phyloP scores from a whole-genome alignment of 2,329 filamentous ascomycete genomes.

The Elsinoe necatrix region DNA sequence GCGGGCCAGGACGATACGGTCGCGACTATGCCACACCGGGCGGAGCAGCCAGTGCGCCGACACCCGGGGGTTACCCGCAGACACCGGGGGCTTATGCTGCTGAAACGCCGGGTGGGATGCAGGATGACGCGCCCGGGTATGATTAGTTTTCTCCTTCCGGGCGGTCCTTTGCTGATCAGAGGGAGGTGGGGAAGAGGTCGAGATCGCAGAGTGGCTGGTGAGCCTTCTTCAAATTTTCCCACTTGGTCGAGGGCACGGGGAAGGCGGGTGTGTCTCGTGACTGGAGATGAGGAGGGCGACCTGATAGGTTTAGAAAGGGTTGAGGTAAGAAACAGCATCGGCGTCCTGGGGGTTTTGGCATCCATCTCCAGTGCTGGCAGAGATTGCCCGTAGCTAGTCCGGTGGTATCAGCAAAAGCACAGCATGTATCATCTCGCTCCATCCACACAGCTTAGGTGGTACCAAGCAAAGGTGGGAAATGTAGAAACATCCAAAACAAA shows the following conservation, averaged over 20 bases:
- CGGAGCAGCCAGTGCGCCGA: slow-evolving; percentile 47
- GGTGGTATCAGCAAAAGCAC: neutral
- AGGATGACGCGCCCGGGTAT: slow-evolving; percentile 14
- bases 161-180: neutral
- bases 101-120: slow-evolving; percentile 11
- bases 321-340: neutral
- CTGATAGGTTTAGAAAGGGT: too few relatives aligned
- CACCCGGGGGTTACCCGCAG: slow-evolving; percentile 31
- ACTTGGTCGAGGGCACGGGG: too few relatives aligned
- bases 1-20: slow-evolving; percentile 27
- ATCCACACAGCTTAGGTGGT: too few relatives aligned
- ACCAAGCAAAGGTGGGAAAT: neutral
- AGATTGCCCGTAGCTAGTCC: too few relatives aligned
- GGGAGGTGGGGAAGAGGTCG: neutral
- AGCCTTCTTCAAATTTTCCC: neutral
- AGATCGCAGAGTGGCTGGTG: slow-evolving; percentile 1
- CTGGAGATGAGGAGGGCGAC: too few relatives aligned
- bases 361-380: too few relatives aligned
- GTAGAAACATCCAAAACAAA: neutral
- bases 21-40: slow-evolving; percentile 34
- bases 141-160: neutral
- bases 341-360: neutral
- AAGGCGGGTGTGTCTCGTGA: too few relatives aligned
- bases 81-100: slow-evolving; percentile 14
- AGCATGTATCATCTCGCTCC: neutral